Base-by-base conservation (phyloP, 2,329 filamentous ascomycete genomes). In the Graphilbum ipis-grandicollis region DNA sequence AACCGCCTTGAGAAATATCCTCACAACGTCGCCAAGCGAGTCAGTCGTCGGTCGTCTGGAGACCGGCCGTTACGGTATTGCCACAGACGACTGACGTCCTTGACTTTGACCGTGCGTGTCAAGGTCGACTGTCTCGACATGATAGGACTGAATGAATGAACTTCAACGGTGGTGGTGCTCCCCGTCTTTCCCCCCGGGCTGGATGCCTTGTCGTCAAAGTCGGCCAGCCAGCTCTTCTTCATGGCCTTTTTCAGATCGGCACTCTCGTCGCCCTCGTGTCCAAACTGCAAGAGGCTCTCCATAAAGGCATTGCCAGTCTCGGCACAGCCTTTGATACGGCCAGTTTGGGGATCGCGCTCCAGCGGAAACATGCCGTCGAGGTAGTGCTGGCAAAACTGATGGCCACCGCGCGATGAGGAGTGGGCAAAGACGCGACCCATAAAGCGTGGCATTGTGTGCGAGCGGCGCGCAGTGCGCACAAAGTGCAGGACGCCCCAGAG, bases 401-500 rank as follows among this genome's bases (percentile, higher is more conserved):
- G 71, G 0, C 71, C 70, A 3, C 68, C 66, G 3, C 59, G 56
- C 6, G 57, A 51, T 21, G 58, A 58, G 1, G 61, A 57, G 14
- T 69, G 62, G 9, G 62, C 61, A 48, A 79, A 78, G n/a, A 78
- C 62, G 14, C 66, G 59, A 9, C 71, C 70, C 29, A 75, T 61
- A 48, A 76, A 78, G 31, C 72, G 65, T 35, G 73, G 70, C 42
- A 75, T 63, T 32, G 61, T 53, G 18, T 51, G 55, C 1, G 52
- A 52, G 21, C 44, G 55, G 32, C 49, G 67, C 1, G 56, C 52
- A 2, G 62, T 51, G 19, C 56, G 54, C 36, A 67, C 64, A 21
- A 81, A 84, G 50, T 80, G 68, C 26, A 88, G 59, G 6, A 85
- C 71, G 2, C 82, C 82, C 66, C 78, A 82, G 9, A 74, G 58